Conservation (phyloP, 257 asterid species). For the Osmanthus fragrans region DNA sequence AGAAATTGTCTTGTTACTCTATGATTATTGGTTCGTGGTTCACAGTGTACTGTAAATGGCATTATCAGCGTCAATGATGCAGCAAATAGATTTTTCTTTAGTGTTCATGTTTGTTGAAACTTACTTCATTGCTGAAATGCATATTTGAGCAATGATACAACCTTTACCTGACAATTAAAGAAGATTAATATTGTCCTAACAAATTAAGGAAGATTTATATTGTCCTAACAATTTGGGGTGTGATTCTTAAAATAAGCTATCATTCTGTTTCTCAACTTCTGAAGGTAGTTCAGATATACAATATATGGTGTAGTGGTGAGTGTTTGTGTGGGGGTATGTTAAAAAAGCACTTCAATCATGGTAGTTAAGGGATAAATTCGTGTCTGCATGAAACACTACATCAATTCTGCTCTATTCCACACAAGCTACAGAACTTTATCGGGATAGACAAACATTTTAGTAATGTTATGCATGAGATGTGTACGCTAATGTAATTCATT, state of each 20-base stretch:
- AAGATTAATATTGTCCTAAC: neutral
- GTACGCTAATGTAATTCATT: slow-evolving; percentile 29
- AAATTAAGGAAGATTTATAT: neutral
- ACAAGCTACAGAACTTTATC: neutral
- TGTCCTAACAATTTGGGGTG: neutral
- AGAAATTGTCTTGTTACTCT: neutral
- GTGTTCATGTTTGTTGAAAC: neutral
- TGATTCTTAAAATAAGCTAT: neutral
- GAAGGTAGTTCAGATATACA: neutral
- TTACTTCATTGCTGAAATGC: neutral
- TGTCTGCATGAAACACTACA: neutral
- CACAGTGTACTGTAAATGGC: no score
- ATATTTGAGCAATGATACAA: neutral
- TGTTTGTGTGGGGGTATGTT: neutral
- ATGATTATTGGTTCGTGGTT: neutral
- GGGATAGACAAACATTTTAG: neutral
- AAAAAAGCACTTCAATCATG: neutral
- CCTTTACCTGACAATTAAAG: neutral
- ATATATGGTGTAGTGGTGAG: neutral
- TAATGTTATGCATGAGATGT: neutral
- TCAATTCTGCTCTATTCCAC: neutral
- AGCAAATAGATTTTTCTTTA: neutral
- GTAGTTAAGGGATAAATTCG: neutral
- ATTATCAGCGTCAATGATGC: neutral
- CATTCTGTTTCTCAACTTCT: neutral